A percentile compares a stretch with the other conserved stretches of the same genome.
These are phyloP conservation scores for Fusarium nelsonii DNA, from an alignment of 2,329 filamentous ascomycete species.

Conservation along the genomic window DNA sequence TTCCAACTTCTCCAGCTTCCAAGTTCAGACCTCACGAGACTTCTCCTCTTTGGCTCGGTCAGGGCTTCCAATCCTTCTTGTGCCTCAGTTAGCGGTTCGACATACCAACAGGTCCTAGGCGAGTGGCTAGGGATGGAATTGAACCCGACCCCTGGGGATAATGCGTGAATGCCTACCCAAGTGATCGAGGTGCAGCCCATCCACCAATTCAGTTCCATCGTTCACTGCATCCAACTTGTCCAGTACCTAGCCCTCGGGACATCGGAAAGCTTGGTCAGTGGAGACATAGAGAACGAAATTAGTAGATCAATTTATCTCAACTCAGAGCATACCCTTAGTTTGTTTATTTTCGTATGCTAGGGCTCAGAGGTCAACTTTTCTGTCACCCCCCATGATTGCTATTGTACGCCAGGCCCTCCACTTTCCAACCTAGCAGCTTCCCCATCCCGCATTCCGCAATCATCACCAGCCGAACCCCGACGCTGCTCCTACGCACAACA, in stretches of 20 bases:
- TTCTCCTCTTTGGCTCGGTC: slow-evolving; percentile 10
- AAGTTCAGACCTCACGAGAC: slow-evolving; percentile 30
- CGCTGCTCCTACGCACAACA: slow-evolving; percentile 8
- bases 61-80: slow-evolving; percentile 22
- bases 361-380: no score
- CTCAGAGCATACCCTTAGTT: no score
- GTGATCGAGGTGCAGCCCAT: slow-evolving; percentile 10
- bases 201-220: slow-evolving; percentile 16
- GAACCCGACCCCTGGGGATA: slow-evolving; percentile 6
- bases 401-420: slow-evolving; percentile 29
- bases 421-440: slow-evolving; percentile 39
- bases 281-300: no score
- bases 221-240: not conserved
- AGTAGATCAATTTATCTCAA: no score
- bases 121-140: not conserved
- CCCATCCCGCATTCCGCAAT: slow-evolving; percentile 42
- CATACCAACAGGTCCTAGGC: slow-evolving; percentile 17
- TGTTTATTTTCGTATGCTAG: no score
- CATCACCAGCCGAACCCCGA: slow-evolving; percentile 33
- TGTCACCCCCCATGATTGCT: no score
- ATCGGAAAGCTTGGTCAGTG: no score
- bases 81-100: slow-evolving; percentile 8
- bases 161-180: not conserved
- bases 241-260: no score
- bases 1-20: slow-evolving; percentile 27